Base-by-base conservation (phyloP, 2,329 filamentous ascomycete genomes). In the Aspergillus tanneri region DNA sequence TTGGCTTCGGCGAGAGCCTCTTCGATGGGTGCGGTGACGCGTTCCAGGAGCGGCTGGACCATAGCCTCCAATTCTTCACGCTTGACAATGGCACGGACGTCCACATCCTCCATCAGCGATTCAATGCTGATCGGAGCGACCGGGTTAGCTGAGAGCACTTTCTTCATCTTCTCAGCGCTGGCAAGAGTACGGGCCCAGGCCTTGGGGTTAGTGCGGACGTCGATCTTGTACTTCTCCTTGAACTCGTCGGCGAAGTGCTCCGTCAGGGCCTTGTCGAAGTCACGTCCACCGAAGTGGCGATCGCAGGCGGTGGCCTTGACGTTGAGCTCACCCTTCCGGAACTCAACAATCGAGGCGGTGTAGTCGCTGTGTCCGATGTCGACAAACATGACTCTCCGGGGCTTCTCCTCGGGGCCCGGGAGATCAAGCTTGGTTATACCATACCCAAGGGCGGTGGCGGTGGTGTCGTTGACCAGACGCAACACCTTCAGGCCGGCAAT, bases 341-440 rank as follows among this genome's bases (percentile, higher is more conserved):
- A 97, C 77, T 97, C 92, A 55, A 97, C 90, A 58, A 99, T 84
- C 55, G 91, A 92, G 73, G 82, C 86, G 50, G 91, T 95, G 80
- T 95, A 97, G 79, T 93, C 93, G 78, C 87, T 92, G 82, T 97
- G 87, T 59, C 93, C 93, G 60, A 99, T 88, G 72, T 99, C 93
- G 73, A 99, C 76, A 65, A 99, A 96, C 60, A 83, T 85, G 46
- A 97, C 90, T 47, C 92, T 84, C 66, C 88, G 85, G 52, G 93
- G 91, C 78, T 90, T 90, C 83, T 97, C 91, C 64, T 97, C 93
- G 34, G 86, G 80, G 22, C 78, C 77, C 49, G 91, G 93, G 25
- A 99, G 84, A 71, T 99, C 93, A 53, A 91, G 81, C 81, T 99
- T 97, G 64, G 93, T 96, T 77, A 99, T 97, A 70, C 93, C 93